Evolutionary conservation across 768 basidiomycete species (phyloP), one percentile per base, ranked within the genome.

Genomic region (Pleurotus ostreatus): DNA sequence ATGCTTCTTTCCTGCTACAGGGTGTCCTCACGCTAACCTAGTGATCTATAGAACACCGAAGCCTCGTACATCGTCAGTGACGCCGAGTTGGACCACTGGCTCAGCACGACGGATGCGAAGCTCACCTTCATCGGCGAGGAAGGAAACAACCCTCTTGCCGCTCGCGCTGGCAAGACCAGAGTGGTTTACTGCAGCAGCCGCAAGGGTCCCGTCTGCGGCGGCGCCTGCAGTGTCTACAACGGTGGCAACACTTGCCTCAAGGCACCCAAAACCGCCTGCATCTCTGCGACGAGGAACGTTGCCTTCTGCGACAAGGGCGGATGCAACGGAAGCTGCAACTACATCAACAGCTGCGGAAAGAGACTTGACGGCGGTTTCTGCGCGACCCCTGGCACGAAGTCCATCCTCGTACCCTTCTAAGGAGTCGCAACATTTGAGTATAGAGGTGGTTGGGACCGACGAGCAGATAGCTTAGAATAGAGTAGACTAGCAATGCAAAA

Each of bases 311-410:
- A 12, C 39, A 20, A 25, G 11, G 11, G 37, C 13, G 51, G 51
- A 18, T 53, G 51, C 26, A 16, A 4, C 9, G 39, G 39, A 11
- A 11, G n/a, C 23, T 53, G 51, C 22, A 40, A 53, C 51, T 18
- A 20, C 6, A 40, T 53, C 51, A 41, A 53, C 18, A 8, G 13
- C n/a, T 53, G 51, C n/a, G 51, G 51, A n/a, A 41, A 16, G 15
- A 53, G 51, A 15, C 39, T 53, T 13, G 18, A 40, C 15, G 39
- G 41, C 18, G 41, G 41, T 22, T 53, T 53, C 51, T 53, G 51
- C 20, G 39, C 41, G 16, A 53, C 51, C 2, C 51, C 51, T n/a
- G 51, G 51, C 9, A 53, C 51, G 9, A 23, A 12, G 15, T 53
- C 51, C 13, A 53, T 53, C 39, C 9, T 5, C 20, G 51, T 53